Conservation (phyloP, 208 protist genomes). For the Balamuthia mandrillaris region DNA sequence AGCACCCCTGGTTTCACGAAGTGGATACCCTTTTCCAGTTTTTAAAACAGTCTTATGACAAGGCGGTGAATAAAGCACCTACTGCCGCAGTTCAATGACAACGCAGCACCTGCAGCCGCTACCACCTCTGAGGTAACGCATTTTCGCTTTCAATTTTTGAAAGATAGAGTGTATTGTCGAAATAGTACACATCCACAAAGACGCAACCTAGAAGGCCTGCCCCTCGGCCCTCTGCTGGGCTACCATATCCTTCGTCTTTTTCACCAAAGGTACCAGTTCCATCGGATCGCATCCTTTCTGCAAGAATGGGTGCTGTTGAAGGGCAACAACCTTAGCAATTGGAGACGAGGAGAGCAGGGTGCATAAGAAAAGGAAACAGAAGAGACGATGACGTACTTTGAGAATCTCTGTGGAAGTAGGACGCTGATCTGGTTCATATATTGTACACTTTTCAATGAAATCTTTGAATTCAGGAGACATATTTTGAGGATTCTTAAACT, state of each 20-base stretch:
- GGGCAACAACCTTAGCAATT: not conserved
- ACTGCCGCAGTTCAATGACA: no score
- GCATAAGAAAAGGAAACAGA: not conserved
- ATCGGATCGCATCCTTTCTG: not conserved
- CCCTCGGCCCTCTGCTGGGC: no score
- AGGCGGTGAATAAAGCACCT: no score
- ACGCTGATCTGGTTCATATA: not conserved
- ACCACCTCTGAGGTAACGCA: no score
- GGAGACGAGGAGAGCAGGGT: not conserved
- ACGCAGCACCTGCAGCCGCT: no score
- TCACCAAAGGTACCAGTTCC: not conserved
- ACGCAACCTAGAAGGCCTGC: no score
- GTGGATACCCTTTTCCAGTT: no score
- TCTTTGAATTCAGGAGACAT: constrained; percentile 34
- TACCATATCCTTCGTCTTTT: constrained; percentile 11
- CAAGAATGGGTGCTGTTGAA: constrained; percentile 22
- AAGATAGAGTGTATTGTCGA: no score
- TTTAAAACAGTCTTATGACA: no score
- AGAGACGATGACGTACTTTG: not conserved
- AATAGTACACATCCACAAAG: no score
- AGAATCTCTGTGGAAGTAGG: constrained; percentile 1
- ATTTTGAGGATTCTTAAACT: constrained; percentile 13
- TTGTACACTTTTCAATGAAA: constrained; percentile 21
- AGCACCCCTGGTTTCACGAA: no score
- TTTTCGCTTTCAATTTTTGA: no score